phyloP scores from a whole-genome alignment of 2,329 filamentous ascomycete genomes.

The Epichloe sp. region DNA sequence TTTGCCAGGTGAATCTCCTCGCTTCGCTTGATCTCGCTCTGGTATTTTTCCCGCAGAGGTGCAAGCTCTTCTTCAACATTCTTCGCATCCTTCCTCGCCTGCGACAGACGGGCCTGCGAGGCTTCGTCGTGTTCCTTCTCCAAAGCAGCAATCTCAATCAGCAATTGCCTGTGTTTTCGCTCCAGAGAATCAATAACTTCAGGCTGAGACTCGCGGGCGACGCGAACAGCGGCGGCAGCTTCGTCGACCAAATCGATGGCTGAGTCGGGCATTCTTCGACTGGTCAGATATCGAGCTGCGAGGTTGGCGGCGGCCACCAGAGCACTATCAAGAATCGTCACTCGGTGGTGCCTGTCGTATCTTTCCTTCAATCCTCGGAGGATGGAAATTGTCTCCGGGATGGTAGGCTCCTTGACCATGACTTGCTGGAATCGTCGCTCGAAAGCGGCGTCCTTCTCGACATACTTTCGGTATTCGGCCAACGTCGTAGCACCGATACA shows the following conservation, averaged over 20 bases:
- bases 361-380: conserved; percentile 96
- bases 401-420: conserved; percentile 82
- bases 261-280: conserved; percentile 82
- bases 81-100: conserved; percentile 79
- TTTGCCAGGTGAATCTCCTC: conserved; percentile 90
- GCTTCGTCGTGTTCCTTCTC: conserved; percentile 91
- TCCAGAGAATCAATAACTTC: conserved; percentile 93
- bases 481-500: conserved; percentile 96
- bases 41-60: conserved; percentile 89
- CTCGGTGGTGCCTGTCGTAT: conserved; percentile 96
- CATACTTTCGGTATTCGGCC: conserved; percentile 94
- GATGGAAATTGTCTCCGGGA: conserved; percentile 88
- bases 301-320: conserved; percentile 86
- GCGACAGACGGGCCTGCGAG: conserved; percentile 67
- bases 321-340: conserved; percentile 88
- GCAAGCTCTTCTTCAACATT: conserved; percentile 89
- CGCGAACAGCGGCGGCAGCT: conserved; percentile 88
- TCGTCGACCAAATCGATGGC: conserved; percentile 95
- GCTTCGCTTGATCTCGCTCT: conserved; percentile 80
- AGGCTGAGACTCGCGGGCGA: conserved; percentile 90
- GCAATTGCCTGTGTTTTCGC: conserved; percentile 74
- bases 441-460: conserved; percentile 96
- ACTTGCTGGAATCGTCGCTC: conserved; percentile 98
- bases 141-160: conserved; percentile 94
- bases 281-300: conserved; percentile 85